phyloP scores from a whole-genome alignment of 2,329 filamentous ascomycete genomes.

The Colletotrichum zoysiae region DNA sequence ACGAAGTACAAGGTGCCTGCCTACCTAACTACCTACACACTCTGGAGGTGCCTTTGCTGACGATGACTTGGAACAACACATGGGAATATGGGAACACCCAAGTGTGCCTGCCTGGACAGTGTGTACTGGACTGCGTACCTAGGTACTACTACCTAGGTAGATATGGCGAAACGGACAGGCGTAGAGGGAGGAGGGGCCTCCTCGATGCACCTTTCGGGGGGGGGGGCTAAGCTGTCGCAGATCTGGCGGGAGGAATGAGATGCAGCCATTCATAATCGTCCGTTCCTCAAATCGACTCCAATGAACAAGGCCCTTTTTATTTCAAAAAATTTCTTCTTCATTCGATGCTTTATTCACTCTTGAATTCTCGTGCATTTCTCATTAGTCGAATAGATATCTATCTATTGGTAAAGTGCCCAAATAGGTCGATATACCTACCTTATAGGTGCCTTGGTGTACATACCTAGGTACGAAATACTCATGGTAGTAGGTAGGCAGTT shows the following conservation, averaged over 20 bases:
- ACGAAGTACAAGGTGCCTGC: too few species aligned
- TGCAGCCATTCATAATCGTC: conserved; percentile 8
- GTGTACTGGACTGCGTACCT: neutral
- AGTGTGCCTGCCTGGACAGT: too few species aligned
- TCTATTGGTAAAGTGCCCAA: too few species aligned
- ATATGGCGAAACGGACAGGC: neutral
- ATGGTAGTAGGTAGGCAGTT: neutral
- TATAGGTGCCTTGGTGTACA: too few species aligned
- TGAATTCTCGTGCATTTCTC: too few species aligned
- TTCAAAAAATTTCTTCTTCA: too few species aligned
- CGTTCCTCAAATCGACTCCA: neutral
- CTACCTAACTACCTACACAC: too few species aligned
- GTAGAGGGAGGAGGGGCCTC: neutral
- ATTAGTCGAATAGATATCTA: neutral
- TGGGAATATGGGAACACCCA: neutral
- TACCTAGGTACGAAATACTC: too few species aligned
- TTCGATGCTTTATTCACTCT: neutral
- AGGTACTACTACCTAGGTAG: too few species aligned
- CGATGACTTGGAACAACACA: neutral
- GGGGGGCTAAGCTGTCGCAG: conserved; percentile 28
- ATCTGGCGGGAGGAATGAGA: conserved; percentile 20
- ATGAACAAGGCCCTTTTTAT: neutral
- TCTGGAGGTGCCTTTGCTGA: neutral
- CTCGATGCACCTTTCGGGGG: conserved; percentile 1
- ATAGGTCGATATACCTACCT: too few species aligned